These are phyloP conservation scores for Amphirosellinia nigrospora DNA, from an alignment of 495 filamentous ascomycete genomes.

Conservation along the genomic window DNA sequence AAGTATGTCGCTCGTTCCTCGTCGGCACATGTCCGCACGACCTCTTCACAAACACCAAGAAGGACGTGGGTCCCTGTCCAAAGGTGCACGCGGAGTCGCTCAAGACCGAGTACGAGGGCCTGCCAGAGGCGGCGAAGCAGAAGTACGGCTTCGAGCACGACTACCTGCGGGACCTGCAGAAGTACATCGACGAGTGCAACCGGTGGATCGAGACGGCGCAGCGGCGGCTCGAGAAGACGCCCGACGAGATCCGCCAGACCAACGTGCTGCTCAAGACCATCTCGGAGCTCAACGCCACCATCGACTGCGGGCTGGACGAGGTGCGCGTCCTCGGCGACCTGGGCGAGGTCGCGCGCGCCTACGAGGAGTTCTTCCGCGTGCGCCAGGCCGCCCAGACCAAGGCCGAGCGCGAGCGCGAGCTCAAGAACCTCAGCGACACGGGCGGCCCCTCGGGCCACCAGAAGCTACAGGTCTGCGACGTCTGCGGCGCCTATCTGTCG, in stretches of 20 bases:
- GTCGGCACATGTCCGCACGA: slow-evolving; percentile 96
- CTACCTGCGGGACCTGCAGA: slow-evolving; percentile 93
- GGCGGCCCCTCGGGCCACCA: slow-evolving; percentile 92
- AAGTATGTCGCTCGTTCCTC: slow-evolving; percentile 94
- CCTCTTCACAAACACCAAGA: slow-evolving; percentile 99
- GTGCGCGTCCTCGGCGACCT: slow-evolving; percentile 84
- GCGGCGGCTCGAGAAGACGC: slow-evolving; percentile 92
- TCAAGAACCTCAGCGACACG: slow-evolving; percentile 91
- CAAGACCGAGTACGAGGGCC: slow-evolving; percentile 82
- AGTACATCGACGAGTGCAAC: slow-evolving; percentile 97
- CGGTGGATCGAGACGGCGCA: slow-evolving; percentile 89
- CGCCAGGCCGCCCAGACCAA: slow-evolving; percentile 80
- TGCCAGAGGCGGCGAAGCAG: slow-evolving; percentile 68
- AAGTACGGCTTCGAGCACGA: slow-evolving; percentile 93
- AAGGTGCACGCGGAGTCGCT: slow-evolving; percentile 89
- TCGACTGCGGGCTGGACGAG: slow-evolving; percentile 84
- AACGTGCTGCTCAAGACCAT: slow-evolving; percentile 91
- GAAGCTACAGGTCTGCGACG: slow-evolving; percentile 98
- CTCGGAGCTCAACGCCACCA: slow-evolving; percentile 75
- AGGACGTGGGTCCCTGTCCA: slow-evolving; percentile 90
- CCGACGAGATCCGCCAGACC: slow-evolving; percentile 97
- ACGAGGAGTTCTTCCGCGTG: slow-evolving; percentile 86
- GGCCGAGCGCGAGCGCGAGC: slow-evolving; percentile 82
- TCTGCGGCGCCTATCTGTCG: slow-evolving; percentile 90
- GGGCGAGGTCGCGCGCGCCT: slow-evolving; percentile 77